A percentile compares a stretch with the other conserved stretches of the same genome.
phyloP scores from a whole-genome alignment of 2,329 filamentous ascomycete species.

The Cadophora malorum region DNA sequence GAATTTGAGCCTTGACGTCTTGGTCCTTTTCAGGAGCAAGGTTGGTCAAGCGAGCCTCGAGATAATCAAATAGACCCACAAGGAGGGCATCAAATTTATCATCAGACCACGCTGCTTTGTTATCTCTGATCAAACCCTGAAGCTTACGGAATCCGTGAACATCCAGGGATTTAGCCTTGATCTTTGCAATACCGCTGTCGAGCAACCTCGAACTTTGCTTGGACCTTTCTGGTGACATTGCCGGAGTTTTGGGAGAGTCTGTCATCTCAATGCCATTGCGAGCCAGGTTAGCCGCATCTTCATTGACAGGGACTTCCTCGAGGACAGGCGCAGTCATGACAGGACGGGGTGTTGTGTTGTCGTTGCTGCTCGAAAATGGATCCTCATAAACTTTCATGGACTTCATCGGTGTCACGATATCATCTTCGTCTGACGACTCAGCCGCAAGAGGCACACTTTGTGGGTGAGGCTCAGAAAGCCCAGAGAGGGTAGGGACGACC shows the following conservation, averaged over 20 bases:
- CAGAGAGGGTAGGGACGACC: constrained; percentile 56
- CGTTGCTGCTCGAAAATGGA: constrained; percentile 56
- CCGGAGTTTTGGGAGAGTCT: constrained; percentile 33
- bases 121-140: constrained; percentile 75
- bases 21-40: constrained; percentile 68
- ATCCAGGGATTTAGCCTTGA: constrained; percentile 74
- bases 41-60: constrained; percentile 65
- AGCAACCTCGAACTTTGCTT: constrained; percentile 68
- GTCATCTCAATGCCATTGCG: constrained; percentile 31
- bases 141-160: constrained; percentile 82
- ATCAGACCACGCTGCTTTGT: constrained; percentile 66
- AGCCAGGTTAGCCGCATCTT: constrained; percentile 48
- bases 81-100: constrained; percentile 74
- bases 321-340: constrained; percentile 57
- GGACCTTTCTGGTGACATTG: constrained; percentile 57
- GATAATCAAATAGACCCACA: constrained; percentile 72
- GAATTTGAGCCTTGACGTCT: constrained; percentile 75
- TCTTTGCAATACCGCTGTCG: constrained; percentile 76
- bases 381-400: constrained; percentile 65
- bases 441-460: constrained; percentile 46
- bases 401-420: constrained; percentile 39
- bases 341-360: constrained; percentile 55
- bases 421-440: constrained; percentile 50
- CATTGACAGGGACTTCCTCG: constrained; percentile 66
- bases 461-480: constrained; percentile 43